These are phyloP conservation scores for Syzygium grande DNA, from an alignment of 345 rosid species.

Conservation along the genomic window DNA sequence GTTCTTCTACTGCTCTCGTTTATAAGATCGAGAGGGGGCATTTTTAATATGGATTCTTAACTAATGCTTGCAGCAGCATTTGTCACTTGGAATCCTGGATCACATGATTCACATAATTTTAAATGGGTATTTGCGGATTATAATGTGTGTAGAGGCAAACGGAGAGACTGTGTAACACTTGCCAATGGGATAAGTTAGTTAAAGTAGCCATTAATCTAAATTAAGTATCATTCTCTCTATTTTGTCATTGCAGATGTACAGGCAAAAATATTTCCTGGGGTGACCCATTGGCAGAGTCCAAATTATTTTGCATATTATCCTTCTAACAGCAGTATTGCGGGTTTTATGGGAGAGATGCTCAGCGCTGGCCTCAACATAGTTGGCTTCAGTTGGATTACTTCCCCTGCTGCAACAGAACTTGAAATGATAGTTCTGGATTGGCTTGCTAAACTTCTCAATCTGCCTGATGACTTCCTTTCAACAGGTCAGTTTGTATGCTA, in stretches of 20 bases:
- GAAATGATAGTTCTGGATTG: constrained; percentile 90
- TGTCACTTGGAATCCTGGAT: neutral
- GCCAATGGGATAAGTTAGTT: neutral
- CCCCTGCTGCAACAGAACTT: constrained; percentile 94
- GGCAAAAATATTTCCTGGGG: constrained; percentile 68
- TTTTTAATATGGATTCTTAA: neutral
- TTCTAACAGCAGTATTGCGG: constrained; percentile 83
- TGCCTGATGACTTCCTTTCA: constrained; percentile 71
- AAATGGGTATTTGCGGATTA: neutral
- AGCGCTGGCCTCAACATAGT: constrained; percentile 85
- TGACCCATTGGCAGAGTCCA: constrained; percentile 95
- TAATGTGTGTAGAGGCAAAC: neutral
- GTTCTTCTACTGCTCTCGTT: neutral
- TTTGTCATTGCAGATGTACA: constrained; percentile 39
- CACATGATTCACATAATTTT: neutral
- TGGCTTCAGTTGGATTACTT: constrained; percentile 90
- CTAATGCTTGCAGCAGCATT: neutral
- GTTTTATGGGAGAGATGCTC: constrained; percentile 95
- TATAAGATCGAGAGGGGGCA: neutral
- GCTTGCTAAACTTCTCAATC: constrained; percentile 73
- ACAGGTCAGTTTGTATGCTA: constrained; percentile 29
- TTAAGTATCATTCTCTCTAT: neutral
- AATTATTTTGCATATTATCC: constrained; percentile 81
- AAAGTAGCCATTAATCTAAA: neutral
- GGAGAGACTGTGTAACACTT: neutral